Conservation (phyloP, 2,329 filamentous ascomycete species). For the Sporothrix inflata region DNA sequence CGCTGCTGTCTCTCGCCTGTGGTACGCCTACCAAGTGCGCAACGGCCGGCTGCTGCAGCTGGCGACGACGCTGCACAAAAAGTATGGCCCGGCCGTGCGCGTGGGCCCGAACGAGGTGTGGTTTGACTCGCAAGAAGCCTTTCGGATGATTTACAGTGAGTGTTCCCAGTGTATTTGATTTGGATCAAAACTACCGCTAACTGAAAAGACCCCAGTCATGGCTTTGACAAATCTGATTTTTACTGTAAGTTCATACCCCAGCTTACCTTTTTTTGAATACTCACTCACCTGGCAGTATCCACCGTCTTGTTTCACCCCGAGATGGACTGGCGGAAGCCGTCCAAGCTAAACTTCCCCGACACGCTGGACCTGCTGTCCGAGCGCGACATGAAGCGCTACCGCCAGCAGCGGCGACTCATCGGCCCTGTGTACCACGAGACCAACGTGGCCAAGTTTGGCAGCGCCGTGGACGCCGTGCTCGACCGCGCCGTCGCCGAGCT, state of each 20-base stretch:
- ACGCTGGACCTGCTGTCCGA: constrained; percentile 57
- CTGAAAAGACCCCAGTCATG: constrained; percentile 50
- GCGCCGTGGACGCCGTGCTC: constrained; percentile 48
- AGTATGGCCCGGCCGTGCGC: constrained; percentile 56
- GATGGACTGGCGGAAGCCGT: constrained; percentile 45
- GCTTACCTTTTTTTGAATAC: neutral
- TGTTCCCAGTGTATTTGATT: neutral
- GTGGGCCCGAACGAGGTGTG: constrained; percentile 59
- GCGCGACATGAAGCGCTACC: constrained; percentile 51
- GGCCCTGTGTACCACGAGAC: constrained; percentile 52
- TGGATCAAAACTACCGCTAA: no score
- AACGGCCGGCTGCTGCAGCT: constrained; percentile 49
- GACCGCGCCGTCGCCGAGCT: constrained; percentile 44
- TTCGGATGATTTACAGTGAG: constrained; percentile 53
- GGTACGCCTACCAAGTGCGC: constrained; percentile 52
- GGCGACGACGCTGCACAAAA: constrained; percentile 49
- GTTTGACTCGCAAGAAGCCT: constrained; percentile 54
- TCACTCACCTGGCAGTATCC: constrained; percentile 44
- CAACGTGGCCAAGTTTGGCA: constrained; percentile 49
- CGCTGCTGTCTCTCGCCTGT: constrained; percentile 52
- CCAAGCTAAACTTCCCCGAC: constrained; percentile 44
- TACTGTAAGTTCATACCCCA: constrained; percentile 46
- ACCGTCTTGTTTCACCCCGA: constrained; percentile 50
- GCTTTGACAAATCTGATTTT: constrained; percentile 57
- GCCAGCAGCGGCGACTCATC: constrained; percentile 53